phyloP scores from a whole-genome alignment of 371 early-diverging fungal genomes.

The Mortierella polycephala region DNA sequence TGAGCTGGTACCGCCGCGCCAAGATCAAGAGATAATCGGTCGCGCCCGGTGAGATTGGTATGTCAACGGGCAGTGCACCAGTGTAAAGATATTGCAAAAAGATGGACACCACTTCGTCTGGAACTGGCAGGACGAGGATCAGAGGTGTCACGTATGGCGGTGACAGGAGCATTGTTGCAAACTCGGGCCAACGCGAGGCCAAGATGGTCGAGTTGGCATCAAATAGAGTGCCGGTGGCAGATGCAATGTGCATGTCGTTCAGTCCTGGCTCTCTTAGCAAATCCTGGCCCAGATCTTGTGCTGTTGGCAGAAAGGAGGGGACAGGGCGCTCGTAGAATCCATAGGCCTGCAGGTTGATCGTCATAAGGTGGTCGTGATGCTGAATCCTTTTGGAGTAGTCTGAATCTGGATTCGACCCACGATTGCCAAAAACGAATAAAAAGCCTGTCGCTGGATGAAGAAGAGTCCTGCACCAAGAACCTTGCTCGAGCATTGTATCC shows the following conservation, averaged over 20 bases:
- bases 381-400: constrained; percentile 64
- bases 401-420: constrained; percentile 55
- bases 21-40: constrained; percentile 45
- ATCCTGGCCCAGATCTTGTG: constrained; percentile 45
- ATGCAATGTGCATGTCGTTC: constrained; percentile 42
- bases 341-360: constrained; percentile 60
- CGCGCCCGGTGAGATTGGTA: constrained; percentile 21
- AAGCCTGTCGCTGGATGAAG: constrained; percentile 61
- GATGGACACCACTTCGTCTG: constrained; percentile 38
- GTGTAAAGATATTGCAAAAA: constrained; percentile 52
- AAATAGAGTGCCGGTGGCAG: constrained; percentile 27
- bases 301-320: constrained; percentile 29
- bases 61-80: constrained; percentile 18
- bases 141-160: constrained; percentile 50
- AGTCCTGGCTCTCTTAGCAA: constrained; percentile 16
- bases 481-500: constrained; percentile 53
- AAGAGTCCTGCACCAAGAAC: constrained; percentile 65
- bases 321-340: constrained; percentile 55
- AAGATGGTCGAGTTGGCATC: constrained; percentile 46
- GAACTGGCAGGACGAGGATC: constrained; percentile 37
- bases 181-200: constrained; percentile 48
- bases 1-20: constrained; percentile 41
- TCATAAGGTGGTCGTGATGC: constrained; percentile 61
- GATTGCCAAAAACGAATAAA: constrained; percentile 62
- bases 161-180: constrained; percentile 38